Base-by-base conservation (phyloP, 352 stramenopile species). In the Phytophthora quininea region DNA sequence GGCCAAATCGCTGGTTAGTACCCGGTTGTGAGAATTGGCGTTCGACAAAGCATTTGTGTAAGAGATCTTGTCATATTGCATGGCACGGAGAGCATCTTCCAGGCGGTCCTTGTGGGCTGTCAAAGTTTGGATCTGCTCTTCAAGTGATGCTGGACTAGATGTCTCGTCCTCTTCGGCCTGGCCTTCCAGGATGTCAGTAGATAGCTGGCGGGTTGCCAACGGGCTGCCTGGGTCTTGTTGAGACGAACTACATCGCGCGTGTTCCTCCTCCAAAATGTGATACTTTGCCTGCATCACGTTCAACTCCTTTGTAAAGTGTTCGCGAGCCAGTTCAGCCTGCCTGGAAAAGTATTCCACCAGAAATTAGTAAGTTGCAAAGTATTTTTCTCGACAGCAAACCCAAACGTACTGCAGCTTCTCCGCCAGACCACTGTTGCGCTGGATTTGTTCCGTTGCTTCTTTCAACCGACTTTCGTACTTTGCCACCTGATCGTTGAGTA, bases 51-150 rank as follows among this genome's bases (percentile, higher is more conserved):
- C 82, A 47, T 93, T 92, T 33, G 88, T 92, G 61, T 91, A 95
- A 54, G 85, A 90, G 1, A 92, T 79, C 46, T 93, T 95, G 60
- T 95, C 88, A 69, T 95, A 93, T 27, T 93, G 85, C 37, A 80
- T 89, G 1, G 79, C 80, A 3, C 84, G 84, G 37, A 93, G 75
- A 4, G 88, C 79, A 45, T 93, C 82, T 71, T 93, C 88, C 27
- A 95, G 80, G 11, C 81, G 70, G 33, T 86, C 73, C 57, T 88
- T 88, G 58, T 91, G 82, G 4, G 67, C 64, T 24, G 73, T 74
- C 53, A 93, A 54, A 4, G 67, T 77, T n/a, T 72, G 58, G 3
- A 93, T 54, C 58, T 92, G 86, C 35, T 90, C 75, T 37, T 82
- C 80, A 5, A 93, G 52, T n/a, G 62, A 51, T 4, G 56, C 52